Base-by-base conservation (phyloP, 805 yeast genomes). In the Pichia heedii region DNA sequence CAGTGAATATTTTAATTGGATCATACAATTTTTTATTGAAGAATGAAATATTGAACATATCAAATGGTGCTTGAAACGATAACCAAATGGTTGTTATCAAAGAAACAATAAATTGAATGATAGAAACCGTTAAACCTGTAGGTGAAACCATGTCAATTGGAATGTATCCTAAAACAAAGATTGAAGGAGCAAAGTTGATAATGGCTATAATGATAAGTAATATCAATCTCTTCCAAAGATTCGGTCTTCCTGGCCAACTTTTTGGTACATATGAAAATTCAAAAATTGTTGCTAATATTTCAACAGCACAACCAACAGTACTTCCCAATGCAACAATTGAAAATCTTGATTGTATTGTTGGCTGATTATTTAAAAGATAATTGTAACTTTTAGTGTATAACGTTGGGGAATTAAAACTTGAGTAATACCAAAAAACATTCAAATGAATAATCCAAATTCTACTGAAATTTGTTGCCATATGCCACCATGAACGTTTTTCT, bases 391-490 rank as follows among this genome's bases (percentile, higher is more conserved):
- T 56, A 8, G 79, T 74, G 55, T 72, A 74, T 6, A 74, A 51
- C 5, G 73, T 60, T 1, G 77, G 75, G 0, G 78, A 66, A 48
- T 74, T 74, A 50, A 71, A 70, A 44, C 72, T 63, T 5, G 76
- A 69, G 47, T 63, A 72, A 49, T 68, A 74, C 79, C 79, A 74
- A 54, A 70, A 74, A 54, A 69, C 60, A 3, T 71, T 58, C 6
- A 70, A 49, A 50, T 74, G 79, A 40, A 74, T 71, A 12, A 71
- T 68, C 79, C 79, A 74, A 15, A 74, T 68, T 47, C 79, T 57
- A 50, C 68, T 71, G 48, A 73, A 74, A 49, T 74, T 73, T 1
- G 74, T 66, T 0, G 73, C 58, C 3, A 70, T 48, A 54, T 74
- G 79, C 53, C 69, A 56, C 77, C 77, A 74, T 1, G 74, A 61